Evolutionary conservation across 164 flowering plant genomes (phyloP), one percentile per base, ranked within the genome.

Genomic region (Aristolochia fimbriata): DNA sequence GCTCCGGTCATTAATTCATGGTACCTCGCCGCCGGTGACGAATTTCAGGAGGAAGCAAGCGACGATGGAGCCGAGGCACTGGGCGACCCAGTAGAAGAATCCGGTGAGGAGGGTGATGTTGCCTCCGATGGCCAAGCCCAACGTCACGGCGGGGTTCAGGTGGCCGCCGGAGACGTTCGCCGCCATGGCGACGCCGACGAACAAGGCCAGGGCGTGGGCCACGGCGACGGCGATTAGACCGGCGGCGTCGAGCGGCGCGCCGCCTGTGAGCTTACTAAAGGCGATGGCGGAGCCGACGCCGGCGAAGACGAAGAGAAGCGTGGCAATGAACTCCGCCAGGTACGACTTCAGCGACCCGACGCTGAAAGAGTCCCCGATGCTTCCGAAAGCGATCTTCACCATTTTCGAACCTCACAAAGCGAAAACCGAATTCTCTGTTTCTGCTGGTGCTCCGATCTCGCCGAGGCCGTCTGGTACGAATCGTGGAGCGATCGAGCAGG

Each of bases 111-210:
- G 59, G 69, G 87, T 79, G 74, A 86, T 84, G 69, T 83, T 37
- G 68, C 93, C 93, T 17, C 93, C 89, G n/a, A 86, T 41, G 13
- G 86, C 83, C 76, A 82, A 69, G 67, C 89, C 93, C 15, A 86
- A 80, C 12, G 89, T 84, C 61, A 86, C 93, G 13, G 89, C 93
- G 19, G 93, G 93, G 53, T 86, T 86, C 66, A 86, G 52, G 56
- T 86, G 94, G 48, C 94, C 94, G 51, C 94, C 94, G 0, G 94
- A 86, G 64, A 82, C 77, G 75, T 86, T 86, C 64, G 94, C 94
- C 0, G 84, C 89, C 5, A 84, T 70, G 22, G 90, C 68, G 1
- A 84, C 94, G 6, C 83, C 94, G 9, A 86, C 94, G 58, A 86
- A 86, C 62, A 86, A 67, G 3, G 94, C 89, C 43, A 86, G 80